These are phyloP conservation scores for Wickerhamomyces sydowiorum DNA, from an alignment of 805 yeast genomes.

Conservation along the genomic window DNA sequence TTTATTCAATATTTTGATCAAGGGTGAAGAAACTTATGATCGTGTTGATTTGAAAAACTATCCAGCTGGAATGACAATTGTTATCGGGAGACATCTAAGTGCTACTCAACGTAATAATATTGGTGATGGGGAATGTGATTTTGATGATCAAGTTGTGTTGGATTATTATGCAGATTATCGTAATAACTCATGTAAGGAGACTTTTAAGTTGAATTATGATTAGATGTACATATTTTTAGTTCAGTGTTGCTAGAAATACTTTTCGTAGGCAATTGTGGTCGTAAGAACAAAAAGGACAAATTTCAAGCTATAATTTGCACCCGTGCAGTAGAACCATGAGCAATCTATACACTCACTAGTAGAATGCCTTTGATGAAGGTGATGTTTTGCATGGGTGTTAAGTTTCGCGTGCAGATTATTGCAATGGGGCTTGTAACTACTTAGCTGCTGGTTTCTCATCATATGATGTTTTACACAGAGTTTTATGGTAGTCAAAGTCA, in stretches of 20 bases:
- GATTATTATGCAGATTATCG: slow-evolving; percentile 28
- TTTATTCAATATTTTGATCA: slow-evolving; percentile 11
- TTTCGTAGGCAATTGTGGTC: no score
- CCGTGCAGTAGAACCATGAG: no score
- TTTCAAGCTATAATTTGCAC: no score
- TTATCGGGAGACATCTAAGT: slow-evolving; percentile 18
- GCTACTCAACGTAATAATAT: slow-evolving; percentile 18
- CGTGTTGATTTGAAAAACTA: slow-evolving; percentile 10
- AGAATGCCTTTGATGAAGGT: no score
- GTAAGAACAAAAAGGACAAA: no score
- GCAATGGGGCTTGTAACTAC: no score
- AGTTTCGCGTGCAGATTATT: no score
- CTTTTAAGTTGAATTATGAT: slow-evolving; percentile 6
- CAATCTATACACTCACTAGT: no score
- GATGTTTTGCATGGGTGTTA: no score
- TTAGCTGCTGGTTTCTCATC: no score
- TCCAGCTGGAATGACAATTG: slow-evolving; percentile 22
- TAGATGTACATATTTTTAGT: neutral
- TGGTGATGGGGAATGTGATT: slow-evolving; percentile 24
- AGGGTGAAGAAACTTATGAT: slow-evolving; percentile 8
- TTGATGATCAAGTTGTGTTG: slow-evolving; percentile 21
- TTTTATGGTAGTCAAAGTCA: no score
- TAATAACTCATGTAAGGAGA: slow-evolving; percentile 7
- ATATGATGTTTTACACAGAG: no score
- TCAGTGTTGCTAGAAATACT: neutral